Base-by-base conservation (phyloP, 352 stramenopile genomes). In the Phytopythium montanum region DNA sequence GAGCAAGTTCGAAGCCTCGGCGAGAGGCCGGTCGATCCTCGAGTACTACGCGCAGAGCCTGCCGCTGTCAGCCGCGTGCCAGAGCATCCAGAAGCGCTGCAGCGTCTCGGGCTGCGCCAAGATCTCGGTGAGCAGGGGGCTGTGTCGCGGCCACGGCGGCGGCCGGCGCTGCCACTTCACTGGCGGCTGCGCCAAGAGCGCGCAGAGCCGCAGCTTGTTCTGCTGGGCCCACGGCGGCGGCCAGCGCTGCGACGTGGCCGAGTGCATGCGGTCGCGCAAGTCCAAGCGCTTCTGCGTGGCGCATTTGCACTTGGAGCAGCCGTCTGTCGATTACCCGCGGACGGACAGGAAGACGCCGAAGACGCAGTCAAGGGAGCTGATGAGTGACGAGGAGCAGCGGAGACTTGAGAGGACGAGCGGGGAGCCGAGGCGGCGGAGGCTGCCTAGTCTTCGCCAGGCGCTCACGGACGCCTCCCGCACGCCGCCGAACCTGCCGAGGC, bases 141-240 rank as follows among this genome's bases (percentile, higher is more conserved):
- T 87, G 8, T 92, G 82, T 54, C 76, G 81, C 26, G 76, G 77
- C 10, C 82, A 92, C 46, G 82, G 82, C 21, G 80, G 82, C 10
- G 82, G 82, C 0, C 79, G 81, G 34, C 78, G 82, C 13, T 92
- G 82, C 60, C 73, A 88, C 54, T 76, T 83, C 49, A 33, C 53
- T 10, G 59, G 65, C 5, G 68, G 64, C 4, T 92, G 80, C 54
- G 73, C 76, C 8, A 90, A 89, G 66, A 87, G 80, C 54, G 80
- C 82, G 10, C 77, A 88, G 63, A 88, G 79, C 53, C 72, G 76
- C 6, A 87, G 78, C 59, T 76, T 75, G 56, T 89, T 84, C 50
- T 92, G 80, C 65, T 86, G 76, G 72, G 75, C 76, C 0, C 82
- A 92, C 31, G 82, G 82, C 21, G 82, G 80, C 45, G 82, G 82